A percentile compares a stretch with the other conserved stretches of the same genome.
Evolutionary conservation across 1,284 basidiomycete genomes (phyloP).

Genomic region (Tetrapyrgos nigripes): DNA sequence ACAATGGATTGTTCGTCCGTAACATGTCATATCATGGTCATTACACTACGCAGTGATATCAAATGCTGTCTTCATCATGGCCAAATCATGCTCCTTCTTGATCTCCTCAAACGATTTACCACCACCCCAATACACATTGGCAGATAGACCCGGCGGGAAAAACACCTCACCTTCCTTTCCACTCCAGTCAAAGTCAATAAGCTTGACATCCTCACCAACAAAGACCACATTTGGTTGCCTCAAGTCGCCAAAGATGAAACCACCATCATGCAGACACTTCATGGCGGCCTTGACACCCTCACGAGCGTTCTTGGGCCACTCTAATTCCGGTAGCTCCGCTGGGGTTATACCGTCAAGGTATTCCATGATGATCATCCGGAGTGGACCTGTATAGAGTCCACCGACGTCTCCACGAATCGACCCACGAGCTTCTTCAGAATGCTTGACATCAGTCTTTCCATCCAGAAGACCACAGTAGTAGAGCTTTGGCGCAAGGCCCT

Average conservation of each 20-base stretch:
- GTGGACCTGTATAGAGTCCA: background rate
- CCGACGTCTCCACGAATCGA: no score
- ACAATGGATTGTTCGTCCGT: no score
- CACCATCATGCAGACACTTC: conserved; percentile 16
- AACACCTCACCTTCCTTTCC: conserved; percentile 22
- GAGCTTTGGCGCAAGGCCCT: conserved; percentile 10
- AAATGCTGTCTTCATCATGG: background rate
- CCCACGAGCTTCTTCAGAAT: background rate
- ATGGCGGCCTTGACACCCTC: conserved; percentile 10
- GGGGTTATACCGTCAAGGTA: background rate
- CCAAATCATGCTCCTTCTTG: background rate
- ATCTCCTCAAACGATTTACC: background rate
- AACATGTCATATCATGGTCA: no score
- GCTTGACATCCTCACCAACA: background rate
- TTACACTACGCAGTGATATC: no score
- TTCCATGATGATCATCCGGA: conserved; percentile 17
- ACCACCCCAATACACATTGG: background rate
- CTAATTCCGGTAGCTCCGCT: background rate
- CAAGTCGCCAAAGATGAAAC: conserved; percentile 29
- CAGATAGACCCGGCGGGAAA: conserved; percentile 16
- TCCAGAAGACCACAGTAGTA: background rate
- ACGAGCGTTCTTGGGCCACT: background rate
- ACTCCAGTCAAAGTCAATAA: conserved; percentile 34
- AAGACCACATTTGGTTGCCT: conserved; percentile 27
- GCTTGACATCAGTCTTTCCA: background rate